These are phyloP conservation scores for Boletus huronensis DNA, from an alignment of 768 basidiomycete species.

Conservation along the genomic window DNA sequence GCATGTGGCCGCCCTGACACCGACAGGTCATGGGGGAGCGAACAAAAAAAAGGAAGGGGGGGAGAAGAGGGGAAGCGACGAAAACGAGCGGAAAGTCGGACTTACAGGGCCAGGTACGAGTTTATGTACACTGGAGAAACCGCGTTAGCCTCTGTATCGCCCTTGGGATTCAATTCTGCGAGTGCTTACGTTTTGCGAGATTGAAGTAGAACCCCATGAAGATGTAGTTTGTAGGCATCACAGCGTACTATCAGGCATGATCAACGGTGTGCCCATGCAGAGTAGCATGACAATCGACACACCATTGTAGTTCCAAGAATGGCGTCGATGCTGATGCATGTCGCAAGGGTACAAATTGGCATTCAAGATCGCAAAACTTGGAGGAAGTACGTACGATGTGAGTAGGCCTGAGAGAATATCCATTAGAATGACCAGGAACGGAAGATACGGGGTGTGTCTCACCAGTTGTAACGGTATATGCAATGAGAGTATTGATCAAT, in stretches of 20 bases:
- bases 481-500: conserved; percentile 44
- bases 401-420: conserved; percentile 36
- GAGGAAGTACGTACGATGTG: conserved; percentile 31
- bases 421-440: not conserved
- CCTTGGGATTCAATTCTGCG: not conserved
- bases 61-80: too few species aligned
- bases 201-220: conserved; percentile 54
- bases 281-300: not conserved
- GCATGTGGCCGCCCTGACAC: not conserved
- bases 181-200: conserved; percentile 48
- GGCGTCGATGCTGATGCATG: conserved; percentile 42
- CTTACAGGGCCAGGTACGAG: conserved; percentile 48
- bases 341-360: not conserved
- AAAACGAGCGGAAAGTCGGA: not conserved
- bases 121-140: conserved; percentile 47
- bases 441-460: conserved; percentile 18
- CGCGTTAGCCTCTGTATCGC: not conserved
- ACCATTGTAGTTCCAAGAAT: conserved; percentile 42
- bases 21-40: not conserved
- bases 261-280: not conserved
- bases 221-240: conserved; percentile 54
- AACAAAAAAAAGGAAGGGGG: not conserved
- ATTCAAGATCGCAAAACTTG: not conserved
- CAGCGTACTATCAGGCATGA: conserved; percentile 33
- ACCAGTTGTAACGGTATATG: conserved; percentile 56